Evolutionary conservation across 1,139 yeast species (phyloP).

Genomic region (Kurtzmaniella natalensis): DNA sequence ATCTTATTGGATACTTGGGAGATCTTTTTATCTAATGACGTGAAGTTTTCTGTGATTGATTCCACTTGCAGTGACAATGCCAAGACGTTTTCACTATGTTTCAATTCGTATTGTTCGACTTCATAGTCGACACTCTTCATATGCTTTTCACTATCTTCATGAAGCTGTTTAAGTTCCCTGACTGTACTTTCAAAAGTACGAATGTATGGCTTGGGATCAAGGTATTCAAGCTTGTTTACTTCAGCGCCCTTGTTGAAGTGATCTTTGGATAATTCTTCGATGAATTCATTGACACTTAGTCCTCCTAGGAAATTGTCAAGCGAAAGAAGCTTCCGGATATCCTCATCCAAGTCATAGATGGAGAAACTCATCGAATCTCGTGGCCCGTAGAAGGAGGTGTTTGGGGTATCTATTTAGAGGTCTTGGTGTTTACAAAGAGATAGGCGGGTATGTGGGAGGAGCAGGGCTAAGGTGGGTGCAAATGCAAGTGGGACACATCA

Average conservation of each 20-base stretch:
- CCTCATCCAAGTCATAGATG: slow-evolving; percentile 60
- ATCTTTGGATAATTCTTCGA: slow-evolving; percentile 76
- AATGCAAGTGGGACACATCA: too few relatives aligned
- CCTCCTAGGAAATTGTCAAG: slow-evolving; percentile 71
- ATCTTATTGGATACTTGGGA: slow-evolving; percentile 59
- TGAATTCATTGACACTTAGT: slow-evolving; percentile 71
- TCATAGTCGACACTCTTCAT: slow-evolving; percentile 48
- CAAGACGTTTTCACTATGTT: slow-evolving; percentile 65
- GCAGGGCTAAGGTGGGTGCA: too few relatives aligned
- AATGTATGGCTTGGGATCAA: slow-evolving; percentile 93
- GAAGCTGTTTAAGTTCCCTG: slow-evolving; percentile 60
- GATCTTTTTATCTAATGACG: slow-evolving; percentile 55
- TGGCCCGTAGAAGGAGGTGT: too few relatives aligned
- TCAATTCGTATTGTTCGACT: slow-evolving; percentile 59
- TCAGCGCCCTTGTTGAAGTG: slow-evolving; percentile 54
- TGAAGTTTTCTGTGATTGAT: slow-evolving; percentile 43
- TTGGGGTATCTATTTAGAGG: too few relatives aligned
- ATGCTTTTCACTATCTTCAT: slow-evolving; percentile 47
- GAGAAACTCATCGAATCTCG: slow-evolving; percentile 48
- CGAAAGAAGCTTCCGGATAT: slow-evolving; percentile 61
- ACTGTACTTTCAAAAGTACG: slow-evolving; percentile 88
- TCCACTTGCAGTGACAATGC: slow-evolving; percentile 50
- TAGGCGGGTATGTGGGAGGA: too few relatives aligned
- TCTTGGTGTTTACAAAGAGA: too few relatives aligned
- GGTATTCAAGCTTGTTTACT: slow-evolving; percentile 49